These are phyloP conservation scores for Sporobolomyces roseus DNA, from an alignment of 768 basidiomycete species.

Conservation along the genomic window DNA sequence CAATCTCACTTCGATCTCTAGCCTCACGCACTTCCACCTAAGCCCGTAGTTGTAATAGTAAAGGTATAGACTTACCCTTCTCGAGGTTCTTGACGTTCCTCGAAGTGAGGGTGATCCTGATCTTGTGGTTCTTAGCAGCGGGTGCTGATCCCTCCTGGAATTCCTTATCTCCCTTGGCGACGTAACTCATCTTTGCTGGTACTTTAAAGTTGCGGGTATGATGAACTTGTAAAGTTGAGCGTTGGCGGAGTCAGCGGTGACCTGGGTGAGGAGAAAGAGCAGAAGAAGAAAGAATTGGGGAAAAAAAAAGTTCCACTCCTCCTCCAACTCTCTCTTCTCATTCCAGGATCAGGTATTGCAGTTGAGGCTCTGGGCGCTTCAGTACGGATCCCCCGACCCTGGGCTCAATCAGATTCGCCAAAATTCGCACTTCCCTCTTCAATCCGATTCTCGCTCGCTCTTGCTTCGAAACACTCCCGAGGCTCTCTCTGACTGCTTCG, in stretches of 20 bases:
- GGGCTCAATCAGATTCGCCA: no score
- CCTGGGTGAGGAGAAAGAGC: conserved; percentile 8
- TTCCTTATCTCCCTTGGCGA: conserved; percentile 65
- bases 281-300: background rate
- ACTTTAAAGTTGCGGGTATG: background rate
- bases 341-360: no score
- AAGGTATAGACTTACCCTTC: conserved; percentile 66
- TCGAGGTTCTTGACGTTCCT: conserved; percentile 97
- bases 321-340: background rate
- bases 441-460: background rate
- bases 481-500: no score
- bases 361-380: no score
- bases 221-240: background rate
- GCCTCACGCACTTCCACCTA: background rate
- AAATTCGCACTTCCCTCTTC: background rate
- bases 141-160: conserved; percentile 78
- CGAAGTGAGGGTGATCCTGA: conserved; percentile 96
- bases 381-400: no score
- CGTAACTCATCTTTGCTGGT: conserved; percentile 31
- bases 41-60: no score
- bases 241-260: conserved; percentile 28
- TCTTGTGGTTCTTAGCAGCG: conserved; percentile 94
- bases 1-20: background rate
- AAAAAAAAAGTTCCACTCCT: background rate
- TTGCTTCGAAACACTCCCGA: background rate